Evolutionary conservation across 768 basidiomycete genomes (phyloP).

Genomic region (Suillus subalutaceus): DNA sequence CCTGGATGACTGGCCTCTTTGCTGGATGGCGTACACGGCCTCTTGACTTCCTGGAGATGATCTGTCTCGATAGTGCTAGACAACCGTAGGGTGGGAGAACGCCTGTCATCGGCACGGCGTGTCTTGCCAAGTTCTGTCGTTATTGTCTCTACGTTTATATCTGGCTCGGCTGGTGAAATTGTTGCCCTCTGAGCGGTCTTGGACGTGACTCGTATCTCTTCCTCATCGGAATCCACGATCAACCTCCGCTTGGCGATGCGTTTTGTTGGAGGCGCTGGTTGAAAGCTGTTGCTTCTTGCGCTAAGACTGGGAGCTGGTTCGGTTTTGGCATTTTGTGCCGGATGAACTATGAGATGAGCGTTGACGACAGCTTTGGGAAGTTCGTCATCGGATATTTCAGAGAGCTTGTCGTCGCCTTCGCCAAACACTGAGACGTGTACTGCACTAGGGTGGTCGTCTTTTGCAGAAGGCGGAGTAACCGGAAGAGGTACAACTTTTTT

Average conservation of each 20-base stretch:
- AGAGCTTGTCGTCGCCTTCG: slow-evolving; percentile 28
- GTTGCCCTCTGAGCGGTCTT: background rate
- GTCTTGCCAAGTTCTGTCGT: background rate
- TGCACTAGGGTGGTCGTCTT: background rate
- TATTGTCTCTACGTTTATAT: background rate
- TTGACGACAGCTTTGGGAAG: background rate
- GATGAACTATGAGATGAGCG: slow-evolving; percentile 9
- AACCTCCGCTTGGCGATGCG: slow-evolving; percentile 6
- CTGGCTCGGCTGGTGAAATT: background rate
- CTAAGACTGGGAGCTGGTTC: slow-evolving; percentile 9
- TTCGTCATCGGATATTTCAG: slow-evolving; percentile 38
- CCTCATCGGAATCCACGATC: slow-evolving; percentile 28
- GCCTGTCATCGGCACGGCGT: background rate
- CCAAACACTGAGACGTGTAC: slow-evolving; percentile 22
- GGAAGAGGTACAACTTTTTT: background rate
- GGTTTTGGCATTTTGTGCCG: background rate
- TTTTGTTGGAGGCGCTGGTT: background rate
- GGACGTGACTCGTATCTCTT: slow-evolving; percentile 13
- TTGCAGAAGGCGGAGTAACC: background rate
- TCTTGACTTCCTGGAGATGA: background rate
- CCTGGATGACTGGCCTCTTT: background rate
- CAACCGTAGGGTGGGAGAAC: background rate
- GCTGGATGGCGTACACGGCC: background rate
- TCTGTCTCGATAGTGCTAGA: background rate
- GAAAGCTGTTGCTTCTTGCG: background rate